Base-by-base conservation (phyloP, 2,329 filamentous ascomycete species). In the Cryphonectria carpinicola region DNA sequence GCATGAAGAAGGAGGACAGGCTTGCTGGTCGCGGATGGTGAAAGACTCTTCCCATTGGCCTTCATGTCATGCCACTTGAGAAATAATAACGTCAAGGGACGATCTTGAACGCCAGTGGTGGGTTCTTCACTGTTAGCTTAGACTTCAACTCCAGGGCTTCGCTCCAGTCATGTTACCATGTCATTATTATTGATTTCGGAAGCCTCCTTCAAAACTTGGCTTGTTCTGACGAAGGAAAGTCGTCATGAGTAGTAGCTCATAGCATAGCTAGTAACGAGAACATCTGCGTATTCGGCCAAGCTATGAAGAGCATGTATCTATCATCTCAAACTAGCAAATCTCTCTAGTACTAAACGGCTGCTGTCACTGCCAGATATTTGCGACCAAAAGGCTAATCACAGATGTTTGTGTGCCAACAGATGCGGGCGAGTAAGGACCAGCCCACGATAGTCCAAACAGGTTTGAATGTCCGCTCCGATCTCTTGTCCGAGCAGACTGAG, bases 21-120 rank as follows among this genome's bases (percentile, higher is more conserved):
- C 84, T 98, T 82, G 92, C 95, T 41, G 90, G 89, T 72, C 86
- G 95, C 71, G 95, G 95, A 13, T 97, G 94, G 93, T 98, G 88
- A 80, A 54, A 54, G 1, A 22, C 37, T 13, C 0, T 43, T 35
- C 14, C 19, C 22, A 56, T 6, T 56, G 39, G 6, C 39, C 11
- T 10, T 54, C n/a, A 28, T 14, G 25, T 14, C 25, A 28, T 28
- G 11, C 52, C 13, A 28, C 4, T 28, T 49, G 32, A 62, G 19
- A 41, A 14, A 39, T 11, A 14, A 39, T 11, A 11, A 39, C 1
- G 35, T 62, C 17, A 28, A 39, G 6, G 39, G 11, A 39, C 3
- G 6, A 25, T 39, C 35, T 39, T 37, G 11, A 39, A 35, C 60
- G 37, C 25, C 32, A 22, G 35, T 41, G 3, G 22, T 11, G 22